Evolutionary conservation across 2,329 filamentous ascomycete genomes (phyloP).

Genomic region (Sporothrix brasiliensis): DNA sequence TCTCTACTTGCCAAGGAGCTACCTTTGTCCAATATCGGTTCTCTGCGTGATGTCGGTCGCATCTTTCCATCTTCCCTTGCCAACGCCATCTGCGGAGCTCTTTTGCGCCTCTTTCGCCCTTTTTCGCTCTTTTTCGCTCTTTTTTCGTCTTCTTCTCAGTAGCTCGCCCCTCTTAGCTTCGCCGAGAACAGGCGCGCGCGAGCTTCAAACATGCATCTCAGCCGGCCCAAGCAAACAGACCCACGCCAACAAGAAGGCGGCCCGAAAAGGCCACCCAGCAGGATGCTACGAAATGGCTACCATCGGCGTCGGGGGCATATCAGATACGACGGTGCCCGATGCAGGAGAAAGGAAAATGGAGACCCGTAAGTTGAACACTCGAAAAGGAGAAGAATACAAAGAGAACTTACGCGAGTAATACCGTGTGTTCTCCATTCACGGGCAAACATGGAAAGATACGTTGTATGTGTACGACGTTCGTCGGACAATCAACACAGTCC

Average conservation of each 20-base stretch:
- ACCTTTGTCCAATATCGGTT: not conserved
- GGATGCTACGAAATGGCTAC: too few species aligned
- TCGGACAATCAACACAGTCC: not conserved
- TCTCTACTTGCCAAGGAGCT: not conserved
- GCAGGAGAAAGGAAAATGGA: not conserved
- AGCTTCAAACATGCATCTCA: constrained; percentile 17
- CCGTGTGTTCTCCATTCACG: too few species aligned
- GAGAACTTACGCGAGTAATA: not conserved
- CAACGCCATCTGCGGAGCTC: not conserved
- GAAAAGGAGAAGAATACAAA: not conserved
- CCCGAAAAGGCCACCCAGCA: too few species aligned
- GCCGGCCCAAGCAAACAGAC: constrained; percentile 3
- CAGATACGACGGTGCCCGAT: not conserved
- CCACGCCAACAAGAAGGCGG: not conserved
- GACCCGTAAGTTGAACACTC: too few species aligned
- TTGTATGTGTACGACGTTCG: not conserved
- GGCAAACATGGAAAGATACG: too few species aligned
- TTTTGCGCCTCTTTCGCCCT: too few species aligned
- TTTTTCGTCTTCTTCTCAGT: not conserved
- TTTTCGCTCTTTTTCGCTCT: too few species aligned
- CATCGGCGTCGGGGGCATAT: not conserved
- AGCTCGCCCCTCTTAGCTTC: not conserved
- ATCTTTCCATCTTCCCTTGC: not conserved
- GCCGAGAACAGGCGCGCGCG: constrained; percentile 23
- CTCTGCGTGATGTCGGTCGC: too few species aligned